A percentile compares a stretch with the other conserved stretches of the same genome.
phyloP scores from a whole-genome alignment of 139 green algal species.

The Chlamydomonas schloesseri region DNA sequence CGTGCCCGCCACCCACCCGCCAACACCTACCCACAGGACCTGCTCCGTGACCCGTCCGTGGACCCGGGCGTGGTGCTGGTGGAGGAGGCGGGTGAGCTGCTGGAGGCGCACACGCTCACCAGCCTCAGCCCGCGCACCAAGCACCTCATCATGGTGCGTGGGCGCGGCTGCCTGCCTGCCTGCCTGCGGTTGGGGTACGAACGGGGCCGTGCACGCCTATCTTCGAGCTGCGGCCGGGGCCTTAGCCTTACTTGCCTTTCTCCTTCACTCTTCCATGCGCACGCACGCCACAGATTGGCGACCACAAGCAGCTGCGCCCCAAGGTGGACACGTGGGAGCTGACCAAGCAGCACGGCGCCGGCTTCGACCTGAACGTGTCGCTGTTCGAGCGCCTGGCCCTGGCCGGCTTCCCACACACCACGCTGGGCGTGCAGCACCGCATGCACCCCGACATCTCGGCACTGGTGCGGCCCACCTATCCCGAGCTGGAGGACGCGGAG shows the following conservation, averaged over 20 bases:
- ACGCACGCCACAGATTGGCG: constrained; percentile 56
- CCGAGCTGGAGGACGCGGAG: constrained; percentile 53
- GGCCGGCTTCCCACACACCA: constrained; percentile 56
- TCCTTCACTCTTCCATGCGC: not conserved
- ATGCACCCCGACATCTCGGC: constrained; percentile 75
- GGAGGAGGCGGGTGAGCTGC: constrained; percentile 86
- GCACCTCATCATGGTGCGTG: constrained; percentile 78
- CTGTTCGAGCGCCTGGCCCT: constrained; percentile 86
- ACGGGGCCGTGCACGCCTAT: no score
- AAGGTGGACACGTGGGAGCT: constrained; percentile 79
- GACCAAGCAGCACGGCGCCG: constrained; percentile 58
- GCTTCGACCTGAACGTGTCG: constrained; percentile 81
- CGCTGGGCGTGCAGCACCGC: constrained; percentile 77
- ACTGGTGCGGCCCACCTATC: constrained; percentile 57
- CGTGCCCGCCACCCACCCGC: no score
- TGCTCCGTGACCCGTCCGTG: not conserved
- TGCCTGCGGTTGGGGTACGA: not conserved
- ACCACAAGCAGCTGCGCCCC: constrained; percentile 85
- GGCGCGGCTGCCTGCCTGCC: not conserved
- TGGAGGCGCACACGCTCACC: constrained; percentile 83
- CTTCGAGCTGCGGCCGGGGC: no score
- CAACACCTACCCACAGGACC: no score
- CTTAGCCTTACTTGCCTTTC: no score
- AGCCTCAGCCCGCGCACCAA: constrained; percentile 66
- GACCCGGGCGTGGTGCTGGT: constrained; percentile 72